phyloP scores from a whole-genome alignment of 768 basidiomycete genomes.

The Tremella fuciformis region DNA sequence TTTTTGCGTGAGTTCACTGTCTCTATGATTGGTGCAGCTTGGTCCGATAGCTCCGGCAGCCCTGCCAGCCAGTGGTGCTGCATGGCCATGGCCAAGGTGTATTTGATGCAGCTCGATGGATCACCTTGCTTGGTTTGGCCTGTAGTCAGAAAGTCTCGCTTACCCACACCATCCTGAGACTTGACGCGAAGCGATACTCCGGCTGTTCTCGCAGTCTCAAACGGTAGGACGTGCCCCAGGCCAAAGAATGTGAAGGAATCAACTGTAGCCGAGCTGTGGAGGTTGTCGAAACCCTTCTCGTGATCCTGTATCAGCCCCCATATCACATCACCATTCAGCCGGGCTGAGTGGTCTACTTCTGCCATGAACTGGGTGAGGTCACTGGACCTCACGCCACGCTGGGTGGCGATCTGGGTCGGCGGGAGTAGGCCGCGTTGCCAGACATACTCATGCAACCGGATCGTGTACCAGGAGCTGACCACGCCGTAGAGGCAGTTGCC shows the following conservation, averaged over 20 bases:
- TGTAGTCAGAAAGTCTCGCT: slow-evolving; percentile 2
- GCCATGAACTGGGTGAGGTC: slow-evolving; percentile 16
- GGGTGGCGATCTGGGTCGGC: slow-evolving; percentile 19
- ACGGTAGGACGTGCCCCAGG: not conserved
- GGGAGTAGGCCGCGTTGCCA: slow-evolving; percentile 15
- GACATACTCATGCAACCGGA: slow-evolving; percentile 5
- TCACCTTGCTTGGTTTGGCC: slow-evolving; percentile 24
- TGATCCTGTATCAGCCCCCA: slow-evolving; percentile 20
- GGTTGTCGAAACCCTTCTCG: slow-evolving; percentile 21
- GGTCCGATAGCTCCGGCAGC: not conserved
- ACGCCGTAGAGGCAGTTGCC: slow-evolving; percentile 13
- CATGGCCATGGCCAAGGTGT: slow-evolving; percentile 23
- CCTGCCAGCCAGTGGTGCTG: slow-evolving; percentile 10
- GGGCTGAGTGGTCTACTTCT: slow-evolving; percentile 10
- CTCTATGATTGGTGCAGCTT: not conserved
- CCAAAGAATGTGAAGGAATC: slow-evolving; percentile 18
- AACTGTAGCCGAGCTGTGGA: slow-evolving; percentile 7
- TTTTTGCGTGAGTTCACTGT: not conserved
- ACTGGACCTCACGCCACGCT: slow-evolving; percentile 8
- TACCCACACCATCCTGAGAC: no score
- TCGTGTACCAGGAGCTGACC: not conserved
- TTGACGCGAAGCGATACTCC: slow-evolving; percentile 8
- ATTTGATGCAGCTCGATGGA: slow-evolving; percentile 16
- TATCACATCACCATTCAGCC: not conserved
- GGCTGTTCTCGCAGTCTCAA: slow-evolving; percentile 15